Evolutionary conservation across 768 basidiomycete species (phyloP).

Genomic region (Termitomyces sp.): DNA sequence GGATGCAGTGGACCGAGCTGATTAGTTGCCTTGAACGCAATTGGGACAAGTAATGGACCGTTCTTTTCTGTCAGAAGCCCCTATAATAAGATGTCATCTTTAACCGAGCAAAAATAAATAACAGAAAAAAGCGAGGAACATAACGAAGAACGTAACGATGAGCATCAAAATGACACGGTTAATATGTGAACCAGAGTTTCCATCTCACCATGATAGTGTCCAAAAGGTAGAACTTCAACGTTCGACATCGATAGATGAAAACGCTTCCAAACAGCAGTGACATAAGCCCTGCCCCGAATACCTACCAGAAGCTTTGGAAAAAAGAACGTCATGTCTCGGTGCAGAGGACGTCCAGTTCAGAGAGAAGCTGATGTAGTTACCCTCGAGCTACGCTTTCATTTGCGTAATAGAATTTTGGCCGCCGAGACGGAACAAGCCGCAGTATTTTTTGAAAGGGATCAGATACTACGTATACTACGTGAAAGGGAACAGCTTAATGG

Average conservation of each 20-base stretch:
- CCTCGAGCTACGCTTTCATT: too few relatives aligned
- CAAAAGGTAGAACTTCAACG: not conserved
- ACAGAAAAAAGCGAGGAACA: not conserved
- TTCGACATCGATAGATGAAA: not conserved
- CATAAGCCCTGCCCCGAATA: too few relatives aligned
- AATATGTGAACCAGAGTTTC: not conserved
- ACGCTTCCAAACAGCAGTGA: not conserved
- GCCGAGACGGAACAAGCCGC: too few relatives aligned
- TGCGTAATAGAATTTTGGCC: too few relatives aligned
- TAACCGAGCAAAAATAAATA: not conserved
- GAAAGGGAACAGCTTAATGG: not conserved
- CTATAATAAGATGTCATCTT: not conserved
- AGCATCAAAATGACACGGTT: not conserved
- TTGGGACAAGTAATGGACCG: not conserved
- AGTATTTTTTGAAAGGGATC: too few relatives aligned
- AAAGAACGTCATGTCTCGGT: too few relatives aligned
- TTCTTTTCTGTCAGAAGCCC: not conserved
- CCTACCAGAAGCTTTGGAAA: too few relatives aligned
- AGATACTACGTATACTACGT: too few relatives aligned
- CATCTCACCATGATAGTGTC: not conserved
- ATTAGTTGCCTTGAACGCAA: not conserved
- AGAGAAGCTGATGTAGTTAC: too few relatives aligned
- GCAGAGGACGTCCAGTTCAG: too few relatives aligned
- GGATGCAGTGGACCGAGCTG: not conserved
- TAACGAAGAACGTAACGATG: not conserved